phyloP scores from a whole-genome alignment of 129 eudicot genomes.

The Solidago caesia region DNA sequence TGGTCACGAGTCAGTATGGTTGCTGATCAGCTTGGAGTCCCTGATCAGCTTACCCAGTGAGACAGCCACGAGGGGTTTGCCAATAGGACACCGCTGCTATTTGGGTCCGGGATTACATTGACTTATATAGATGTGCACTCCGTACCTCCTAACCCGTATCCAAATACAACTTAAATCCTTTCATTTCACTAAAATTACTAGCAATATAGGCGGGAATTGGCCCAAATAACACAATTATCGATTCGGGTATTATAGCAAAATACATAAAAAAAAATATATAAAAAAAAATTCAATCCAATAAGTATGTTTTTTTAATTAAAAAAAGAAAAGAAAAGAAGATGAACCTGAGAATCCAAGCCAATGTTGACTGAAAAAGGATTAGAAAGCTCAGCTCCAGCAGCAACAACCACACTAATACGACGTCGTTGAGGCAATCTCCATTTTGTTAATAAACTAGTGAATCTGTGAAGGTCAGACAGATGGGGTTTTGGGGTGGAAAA shows the following conservation, averaged over 20 bases:
- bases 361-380: constrained; percentile 53
- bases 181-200: too few relatives aligned
- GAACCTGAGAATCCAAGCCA: constrained; percentile 78
- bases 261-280: neutral
- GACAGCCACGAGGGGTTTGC: too few relatives aligned
- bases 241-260: neutral
- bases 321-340: neutral
- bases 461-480: constrained; percentile 27
- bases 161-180: too few relatives aligned
- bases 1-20: too few relatives aligned
- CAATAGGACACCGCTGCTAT: too few relatives aligned
- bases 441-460: constrained; percentile 27
- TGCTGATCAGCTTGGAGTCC: too few relatives aligned
- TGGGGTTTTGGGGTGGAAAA: constrained; percentile 24
- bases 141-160: too few relatives aligned
- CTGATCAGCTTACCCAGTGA: too few relatives aligned
- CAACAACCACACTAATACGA: constrained; percentile 50
- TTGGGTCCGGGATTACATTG: too few relatives aligned
- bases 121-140: too few relatives aligned
- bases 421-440: constrained; percentile 38
- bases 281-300: neutral
- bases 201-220: too few relatives aligned
- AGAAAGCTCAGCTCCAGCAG: constrained; percentile 69
- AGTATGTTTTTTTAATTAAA: neutral
- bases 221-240: too few relatives aligned